Evolutionary conservation across 2,329 filamentous ascomycete genomes (phyloP), one percentile per base, ranked within the genome.

Genomic region (Paramyrothecium roridum): DNA sequence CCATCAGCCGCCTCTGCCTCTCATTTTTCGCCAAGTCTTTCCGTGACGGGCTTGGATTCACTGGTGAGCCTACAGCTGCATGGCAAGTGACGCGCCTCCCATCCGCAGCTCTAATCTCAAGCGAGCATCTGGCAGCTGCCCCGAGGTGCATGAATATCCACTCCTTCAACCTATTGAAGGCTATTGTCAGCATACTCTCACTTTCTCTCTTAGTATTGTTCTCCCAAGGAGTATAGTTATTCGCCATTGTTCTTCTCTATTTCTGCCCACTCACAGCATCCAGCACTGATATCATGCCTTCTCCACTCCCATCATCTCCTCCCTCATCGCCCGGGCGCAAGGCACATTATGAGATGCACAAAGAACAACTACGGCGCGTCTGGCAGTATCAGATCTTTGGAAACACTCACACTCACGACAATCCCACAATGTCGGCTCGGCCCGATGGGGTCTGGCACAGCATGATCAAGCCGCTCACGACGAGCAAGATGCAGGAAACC

Each of bases 401-500:
- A 43, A 43, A 43, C 16, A 6, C 37, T 17, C 37, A 43, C 37
- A 43, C 37, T 6, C 37, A 43, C 37, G 37, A 43, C 37, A 43
- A 43, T 43, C 37, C 37, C 13, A 13, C n/a, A 6, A 43, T 43
- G 37, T 43, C 37, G n/a, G 7, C 37, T 43, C 37, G n/a, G 7
- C 37, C 37, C n/a, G 37, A 43, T 19, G 37, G 37, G 4, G 37
- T 43, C n/a, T 43, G 37, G 37, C 37, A 43, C 37, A 43, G 37
- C 37, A 19, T 13, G 4, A 43, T 19, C 37, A 43, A 43, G 37
- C 37, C 4, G 37, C 37, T 43, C 37, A 17, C 37, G 37, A 43
- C 37, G 13, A 43, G 37, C 37, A 16, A 19, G n/a, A 16, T 43
- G 13, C 37, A 19, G 37, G 37, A 43, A 43, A 61, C 59, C 33